These are phyloP conservation scores for Morella rubra DNA, from an alignment of 306 rosid species.

Conservation along the genomic window DNA sequence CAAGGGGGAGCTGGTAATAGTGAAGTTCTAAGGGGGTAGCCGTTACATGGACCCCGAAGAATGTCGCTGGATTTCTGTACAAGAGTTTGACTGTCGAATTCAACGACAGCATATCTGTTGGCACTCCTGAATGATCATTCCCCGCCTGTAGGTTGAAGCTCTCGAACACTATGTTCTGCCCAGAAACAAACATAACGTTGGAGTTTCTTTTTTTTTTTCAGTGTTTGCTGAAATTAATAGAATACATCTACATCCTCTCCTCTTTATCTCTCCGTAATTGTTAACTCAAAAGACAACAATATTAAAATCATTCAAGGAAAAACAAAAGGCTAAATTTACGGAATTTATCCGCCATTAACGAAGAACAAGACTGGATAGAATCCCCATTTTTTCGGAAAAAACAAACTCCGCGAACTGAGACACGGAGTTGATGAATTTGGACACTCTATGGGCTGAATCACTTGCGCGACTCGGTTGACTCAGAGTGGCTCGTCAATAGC, in stretches of 20 bases:
- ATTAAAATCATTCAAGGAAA: background rate
- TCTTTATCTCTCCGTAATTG: too few relatives aligned
- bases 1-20: conserved; percentile 65
- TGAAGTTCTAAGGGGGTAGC: conserved; percentile 63
- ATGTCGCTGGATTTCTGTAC: conserved; percentile 72
- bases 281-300: too few relatives aligned
- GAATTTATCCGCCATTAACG: background rate
- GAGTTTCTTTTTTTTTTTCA: too few relatives aligned
- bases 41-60: conserved; percentile 88
- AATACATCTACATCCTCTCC: too few relatives aligned
- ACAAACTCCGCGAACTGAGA: background rate
- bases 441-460: background rate
- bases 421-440: background rate
- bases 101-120: conserved; percentile 79
- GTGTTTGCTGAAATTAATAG: too few relatives aligned
- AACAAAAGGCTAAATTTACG: background rate
- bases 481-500: background rate
- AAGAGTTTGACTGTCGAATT: conserved; percentile 80
- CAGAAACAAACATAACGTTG: background rate
- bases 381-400: background rate
- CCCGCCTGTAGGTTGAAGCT: conserved; percentile 78
- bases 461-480: background rate
- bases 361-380: background rate
- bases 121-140: conserved; percentile 63
- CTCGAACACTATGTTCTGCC: conserved; percentile 68